Conservation (phyloP, 345 rosid species). For the Moringa oleifera region DNA sequence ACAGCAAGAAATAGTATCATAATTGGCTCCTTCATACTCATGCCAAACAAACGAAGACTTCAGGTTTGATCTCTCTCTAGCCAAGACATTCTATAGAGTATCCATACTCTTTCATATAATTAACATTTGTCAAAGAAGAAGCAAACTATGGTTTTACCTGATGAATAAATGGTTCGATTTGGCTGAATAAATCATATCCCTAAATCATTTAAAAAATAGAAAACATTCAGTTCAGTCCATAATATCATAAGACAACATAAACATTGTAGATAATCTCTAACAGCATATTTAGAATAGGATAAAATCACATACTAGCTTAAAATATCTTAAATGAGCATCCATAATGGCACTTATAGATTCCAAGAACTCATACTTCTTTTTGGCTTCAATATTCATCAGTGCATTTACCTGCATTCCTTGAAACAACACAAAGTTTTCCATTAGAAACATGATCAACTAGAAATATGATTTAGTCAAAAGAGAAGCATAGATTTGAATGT, state of each 20-base stretch:
- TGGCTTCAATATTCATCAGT: conserved; percentile 73
- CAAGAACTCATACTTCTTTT: conserved; percentile 85
- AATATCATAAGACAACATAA: not conserved
- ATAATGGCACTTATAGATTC: conserved; percentile 85
- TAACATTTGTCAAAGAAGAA: not conserved
- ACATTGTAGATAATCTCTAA: conserved; percentile 12
- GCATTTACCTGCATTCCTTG: conserved; percentile 80
- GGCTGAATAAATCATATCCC: conserved; percentile 73
- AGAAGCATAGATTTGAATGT: conserved; percentile 9
- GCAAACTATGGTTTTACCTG: conserved; percentile 41
- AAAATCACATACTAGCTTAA: conserved; percentile 56
- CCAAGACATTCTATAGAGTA: not conserved
- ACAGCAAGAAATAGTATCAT: no score
- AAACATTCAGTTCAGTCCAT: conserved; percentile 17
- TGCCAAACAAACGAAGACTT: no score
- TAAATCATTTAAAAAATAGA: conserved; percentile 34
- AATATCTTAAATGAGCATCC: conserved; percentile 86
- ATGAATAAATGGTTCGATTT: conserved; percentile 77
- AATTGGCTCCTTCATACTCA: no score
- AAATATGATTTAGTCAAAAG: conserved; percentile 3
- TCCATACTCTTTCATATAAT: not conserved
- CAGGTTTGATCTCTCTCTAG: not conserved
- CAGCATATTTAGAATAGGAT: conserved; percentile 9
- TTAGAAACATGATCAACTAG: conserved; percentile 16
- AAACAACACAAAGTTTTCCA: conserved; percentile 30